Base-by-base conservation (phyloP, 2,329 filamentous ascomycete species). In the Decorospora gaudefroyi region DNA sequence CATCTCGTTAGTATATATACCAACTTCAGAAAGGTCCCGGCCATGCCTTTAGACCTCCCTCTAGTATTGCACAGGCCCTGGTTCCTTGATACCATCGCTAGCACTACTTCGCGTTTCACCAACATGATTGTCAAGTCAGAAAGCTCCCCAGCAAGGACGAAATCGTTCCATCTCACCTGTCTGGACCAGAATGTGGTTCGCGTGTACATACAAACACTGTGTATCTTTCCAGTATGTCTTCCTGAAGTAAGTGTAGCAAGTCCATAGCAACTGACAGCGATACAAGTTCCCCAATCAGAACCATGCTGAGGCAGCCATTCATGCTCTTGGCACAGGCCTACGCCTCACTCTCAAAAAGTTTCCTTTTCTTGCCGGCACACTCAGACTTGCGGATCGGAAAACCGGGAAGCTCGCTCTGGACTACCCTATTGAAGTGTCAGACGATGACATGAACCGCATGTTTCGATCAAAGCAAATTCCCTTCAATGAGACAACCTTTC, bases 111-210 rank as follows among this genome's bases (percentile, higher is more conserved):
- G 32, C 55, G 39, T 37, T 42, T 46, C 15, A 40, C 51, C 45
- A 53, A 45, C 21, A 65, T 67, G 56, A 62, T 65, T 46, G 46
- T 58, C 49, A 64, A 59, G 42, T 45, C 57, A 36, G 45, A 51
- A 12, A 44, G 39, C 37, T 53, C 57, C 25, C 34, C 44, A 17
- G 49, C 49, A 42, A 52, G 51, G n/a, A 48, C 49, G 30, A 54
- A 55, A 25, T 50, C 47, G 6, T 58, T 69, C 40, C 55, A 67
- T 37, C 55, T 69, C 6, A 64, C 64, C 11, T 51, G 57, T 30
- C 21, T 63, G 13, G 65, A 69, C 33, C 64, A 69, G 27, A 64
- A 63, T 34, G 56, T 57, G 8, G 64, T 65, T 40, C 61, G 65
- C 26, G 62, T 62, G 6, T 67, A 68, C 45, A 65, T 58, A 9